Evolutionary conservation across 352 stramenopile genomes (phyloP), one percentile per base, ranked within the genome.

Genomic region (Phytophthora litchii): DNA sequence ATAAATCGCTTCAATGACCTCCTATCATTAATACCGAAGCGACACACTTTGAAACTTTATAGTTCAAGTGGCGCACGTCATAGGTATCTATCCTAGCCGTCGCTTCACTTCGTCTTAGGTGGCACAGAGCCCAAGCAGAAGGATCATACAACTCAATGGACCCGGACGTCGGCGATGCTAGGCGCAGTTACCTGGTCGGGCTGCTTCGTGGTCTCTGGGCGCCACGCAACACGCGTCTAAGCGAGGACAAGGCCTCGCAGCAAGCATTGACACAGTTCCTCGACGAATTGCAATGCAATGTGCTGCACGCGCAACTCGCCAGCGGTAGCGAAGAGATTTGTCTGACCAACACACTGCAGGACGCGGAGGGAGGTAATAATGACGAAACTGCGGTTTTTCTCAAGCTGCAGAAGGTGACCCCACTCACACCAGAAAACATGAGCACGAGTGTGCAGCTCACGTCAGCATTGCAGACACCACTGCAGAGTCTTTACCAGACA

Each of bases 401-500:
- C 17, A 96, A 94, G 46, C 52, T 86, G 4, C 54, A 68, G 9
- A 51, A 70, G 4, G 49, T 60, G 23, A 59, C 49, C 20, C 63
- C 80, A 17, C 65, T 96, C 14, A 84, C 75, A 8, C 76, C 80
- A 0, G 69, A 86, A 29, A 94, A 83, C 63, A 88, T 96, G 64
- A 74, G 77, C 29, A 79, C 68, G 17, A 89, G 75, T 54, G 67
- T 96, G 14, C 78, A 92, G 31, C 64, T 96, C 23, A 86, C 80
- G 17, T 87, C 81, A 2, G 70, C 89, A 20, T 54, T 77, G 19
- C 79, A 88, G 25, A 86, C 81, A 27, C 88, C 88, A 4, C 61
- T 96, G 34, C 70, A 83, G 47, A 92, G 78, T 66, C 74, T 96
- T 3, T 96, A 92, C 50, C 77, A 92, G 54, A 79, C 64, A 8